phyloP scores from a whole-genome alignment of 176 grass and related monocot genomes.

The Zoysia pacifica region DNA sequence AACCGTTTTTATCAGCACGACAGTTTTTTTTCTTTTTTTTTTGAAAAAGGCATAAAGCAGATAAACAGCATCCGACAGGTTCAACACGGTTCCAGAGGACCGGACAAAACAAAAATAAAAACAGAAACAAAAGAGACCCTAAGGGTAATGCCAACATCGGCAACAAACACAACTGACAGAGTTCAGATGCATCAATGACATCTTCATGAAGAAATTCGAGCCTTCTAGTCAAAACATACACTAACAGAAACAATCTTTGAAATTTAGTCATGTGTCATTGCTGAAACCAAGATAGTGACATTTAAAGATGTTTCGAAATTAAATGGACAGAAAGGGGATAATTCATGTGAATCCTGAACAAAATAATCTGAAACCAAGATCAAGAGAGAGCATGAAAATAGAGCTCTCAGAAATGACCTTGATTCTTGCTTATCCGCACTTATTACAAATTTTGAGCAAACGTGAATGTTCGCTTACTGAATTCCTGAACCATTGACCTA shows the following conservation, averaged over 20 bases:
- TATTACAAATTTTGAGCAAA: conserved; percentile 41
- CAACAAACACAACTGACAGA: neutral
- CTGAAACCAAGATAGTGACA: neutral
- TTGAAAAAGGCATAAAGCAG: too few species aligned
- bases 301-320: neutral
- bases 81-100: too few species aligned
- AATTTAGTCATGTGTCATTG: neutral
- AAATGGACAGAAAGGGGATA: conserved; percentile 15
- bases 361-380: conserved; percentile 32
- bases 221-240: neutral
- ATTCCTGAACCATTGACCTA: neutral
- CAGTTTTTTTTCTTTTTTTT: neutral
- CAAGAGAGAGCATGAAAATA: conserved; percentile 43
- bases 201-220: neutral
- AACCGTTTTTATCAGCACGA: neutral
- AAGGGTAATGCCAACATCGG: too few species aligned
- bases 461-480: conserved; percentile 32
- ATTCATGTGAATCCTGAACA: conserved; percentile 15
- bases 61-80: too few species aligned
- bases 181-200: neutral
- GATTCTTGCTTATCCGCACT: neutral
- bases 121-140: too few species aligned
- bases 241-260: neutral
- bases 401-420: conserved; percentile 28
- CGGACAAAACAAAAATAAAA: too few species aligned